These are phyloP conservation scores for Malassezia globosa DNA, from an alignment of 1,284 basidiomycete genomes.

Conservation along the genomic window DNA sequence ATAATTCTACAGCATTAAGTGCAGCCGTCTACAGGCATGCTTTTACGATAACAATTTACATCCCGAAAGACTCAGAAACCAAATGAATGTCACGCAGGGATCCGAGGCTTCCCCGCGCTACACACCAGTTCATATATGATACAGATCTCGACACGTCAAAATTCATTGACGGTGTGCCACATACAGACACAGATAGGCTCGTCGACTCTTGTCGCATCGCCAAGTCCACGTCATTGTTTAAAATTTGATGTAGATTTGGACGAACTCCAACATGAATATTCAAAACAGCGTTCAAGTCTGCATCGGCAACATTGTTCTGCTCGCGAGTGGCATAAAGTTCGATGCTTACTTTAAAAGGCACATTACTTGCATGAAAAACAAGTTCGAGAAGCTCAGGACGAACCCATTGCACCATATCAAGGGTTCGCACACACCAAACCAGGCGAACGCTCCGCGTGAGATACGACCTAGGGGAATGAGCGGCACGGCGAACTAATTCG, in stretches of 20 bases:
- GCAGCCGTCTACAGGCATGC: too few species aligned
- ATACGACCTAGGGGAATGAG: not conserved
- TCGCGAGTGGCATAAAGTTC: not conserved
- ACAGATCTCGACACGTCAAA: not conserved
- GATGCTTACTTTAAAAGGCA: not conserved
- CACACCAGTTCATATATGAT: not conserved
- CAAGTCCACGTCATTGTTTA: not conserved
- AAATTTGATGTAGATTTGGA: not conserved
- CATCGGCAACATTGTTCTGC: not conserved
- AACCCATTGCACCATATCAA: constrained; percentile 1
- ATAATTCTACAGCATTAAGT: too few species aligned
- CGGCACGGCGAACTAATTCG: constrained; percentile 1
- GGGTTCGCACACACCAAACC: constrained; percentile 2
- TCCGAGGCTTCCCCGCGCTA: not conserved
- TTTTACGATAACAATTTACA: not conserved
- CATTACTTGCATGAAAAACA: not conserved
- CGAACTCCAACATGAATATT: not conserved
- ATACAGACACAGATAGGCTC: not conserved
- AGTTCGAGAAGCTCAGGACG: constrained; percentile 1
- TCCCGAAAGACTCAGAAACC: not conserved
- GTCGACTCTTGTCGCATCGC: not conserved
- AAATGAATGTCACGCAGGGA: not conserved
- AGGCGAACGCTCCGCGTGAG: constrained; percentile 5
- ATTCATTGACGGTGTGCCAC: not conserved
- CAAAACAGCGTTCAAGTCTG: not conserved